Percentiles rank a stretch among this genome's conserved stretches.
phyloP scores from a whole-genome alignment of 257 asterid genomes.

The Penstemon barbatus region DNA sequence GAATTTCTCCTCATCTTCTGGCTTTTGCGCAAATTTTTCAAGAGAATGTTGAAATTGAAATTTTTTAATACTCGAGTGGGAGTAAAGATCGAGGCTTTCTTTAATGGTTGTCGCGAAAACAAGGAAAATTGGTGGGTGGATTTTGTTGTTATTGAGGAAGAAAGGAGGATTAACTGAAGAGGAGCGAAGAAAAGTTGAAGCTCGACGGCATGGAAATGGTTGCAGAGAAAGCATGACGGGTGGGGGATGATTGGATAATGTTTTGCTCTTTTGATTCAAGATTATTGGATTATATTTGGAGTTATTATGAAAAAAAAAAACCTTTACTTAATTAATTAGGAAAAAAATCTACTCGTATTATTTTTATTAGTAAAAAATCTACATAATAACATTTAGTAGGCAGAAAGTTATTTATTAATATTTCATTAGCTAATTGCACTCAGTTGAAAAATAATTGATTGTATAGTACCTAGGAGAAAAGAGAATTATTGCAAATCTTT shows the following conservation, averaged over 20 bases:
- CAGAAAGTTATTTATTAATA: too few species aligned
- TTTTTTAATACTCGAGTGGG: slow-evolving; percentile 24
- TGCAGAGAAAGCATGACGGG: slow-evolving; percentile 26
- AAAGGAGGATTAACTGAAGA: slow-evolving; percentile 15
- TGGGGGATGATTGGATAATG: slow-evolving; percentile 14
- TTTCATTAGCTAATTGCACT: too few species aligned
- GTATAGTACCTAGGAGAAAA: too few species aligned
- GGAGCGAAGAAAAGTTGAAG: slow-evolving; percentile 31
- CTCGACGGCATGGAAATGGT: slow-evolving; percentile 19
- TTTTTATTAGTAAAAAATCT: too few species aligned
- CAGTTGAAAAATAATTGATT: too few species aligned
- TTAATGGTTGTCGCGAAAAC: slow-evolving; percentile 11
- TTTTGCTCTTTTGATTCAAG: background rate
- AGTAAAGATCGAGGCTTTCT: slow-evolving; percentile 24
- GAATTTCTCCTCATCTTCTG: slow-evolving; percentile 16
- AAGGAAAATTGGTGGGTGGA: slow-evolving; percentile 11
- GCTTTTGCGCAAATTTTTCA: slow-evolving; percentile 27
- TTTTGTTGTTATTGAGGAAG: slow-evolving; percentile 19
- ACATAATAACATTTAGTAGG: background rate
- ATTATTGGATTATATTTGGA: background rate
- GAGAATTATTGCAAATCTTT: too few species aligned
- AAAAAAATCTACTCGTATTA: too few species aligned
- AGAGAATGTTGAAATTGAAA: slow-evolving; percentile 32
- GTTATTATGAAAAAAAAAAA: too few species aligned
- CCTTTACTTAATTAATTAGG: too few species aligned